A percentile compares a stretch with the other conserved stretches of the same genome.
Conservation (phyloP, 2,329 filamentous ascomycete genomes). For the Fusarium pseudocircinatum region DNA sequence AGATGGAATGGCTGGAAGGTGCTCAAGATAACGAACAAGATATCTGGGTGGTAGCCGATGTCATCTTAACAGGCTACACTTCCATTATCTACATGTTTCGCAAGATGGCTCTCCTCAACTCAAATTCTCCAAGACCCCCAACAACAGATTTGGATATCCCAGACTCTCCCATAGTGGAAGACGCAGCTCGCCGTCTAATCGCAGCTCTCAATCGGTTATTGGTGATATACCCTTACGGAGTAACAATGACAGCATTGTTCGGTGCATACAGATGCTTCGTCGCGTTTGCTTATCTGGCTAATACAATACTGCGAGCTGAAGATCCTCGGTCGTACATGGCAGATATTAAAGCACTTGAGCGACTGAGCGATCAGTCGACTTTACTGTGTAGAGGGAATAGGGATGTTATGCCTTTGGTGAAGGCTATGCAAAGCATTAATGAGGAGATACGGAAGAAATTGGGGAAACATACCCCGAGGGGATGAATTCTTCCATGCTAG, state of each 20-base stretch:
- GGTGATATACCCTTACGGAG: slow-evolving; percentile 33
- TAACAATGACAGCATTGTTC: slow-evolving; percentile 39
- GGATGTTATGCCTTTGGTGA: slow-evolving; percentile 42
- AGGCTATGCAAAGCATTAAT: slow-evolving; percentile 41
- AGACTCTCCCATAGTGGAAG: slow-evolving; percentile 43
- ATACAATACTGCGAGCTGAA: slow-evolving; percentile 32
- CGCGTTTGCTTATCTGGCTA: slow-evolving; percentile 42
- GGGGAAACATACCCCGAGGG: not conserved
- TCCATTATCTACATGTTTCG: slow-evolving; percentile 49
- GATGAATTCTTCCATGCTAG: too few relatives aligned
- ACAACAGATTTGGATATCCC: slow-evolving; percentile 43
- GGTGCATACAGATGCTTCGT: slow-evolving; percentile 44
- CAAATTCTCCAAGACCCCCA: slow-evolving; percentile 40
- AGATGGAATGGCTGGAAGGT: slow-evolving; percentile 41
- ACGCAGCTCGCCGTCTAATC: slow-evolving; percentile 39
- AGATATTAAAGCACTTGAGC: slow-evolving; percentile 38
- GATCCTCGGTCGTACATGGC: slow-evolving; percentile 23
- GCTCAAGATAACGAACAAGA: slow-evolving; percentile 34
- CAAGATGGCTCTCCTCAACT: slow-evolving; percentile 43
- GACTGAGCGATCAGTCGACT: slow-evolving; percentile 24
- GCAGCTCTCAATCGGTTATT: slow-evolving; percentile 32
- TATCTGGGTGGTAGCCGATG: slow-evolving; percentile 43
- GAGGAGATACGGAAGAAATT: slow-evolving; percentile 36
- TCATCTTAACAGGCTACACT: slow-evolving; percentile 45
- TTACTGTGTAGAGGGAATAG: slow-evolving; percentile 34